Evolutionary conservation across 768 basidiomycete species (phyloP).

Genomic region (Gymnopilus junonius): DNA sequence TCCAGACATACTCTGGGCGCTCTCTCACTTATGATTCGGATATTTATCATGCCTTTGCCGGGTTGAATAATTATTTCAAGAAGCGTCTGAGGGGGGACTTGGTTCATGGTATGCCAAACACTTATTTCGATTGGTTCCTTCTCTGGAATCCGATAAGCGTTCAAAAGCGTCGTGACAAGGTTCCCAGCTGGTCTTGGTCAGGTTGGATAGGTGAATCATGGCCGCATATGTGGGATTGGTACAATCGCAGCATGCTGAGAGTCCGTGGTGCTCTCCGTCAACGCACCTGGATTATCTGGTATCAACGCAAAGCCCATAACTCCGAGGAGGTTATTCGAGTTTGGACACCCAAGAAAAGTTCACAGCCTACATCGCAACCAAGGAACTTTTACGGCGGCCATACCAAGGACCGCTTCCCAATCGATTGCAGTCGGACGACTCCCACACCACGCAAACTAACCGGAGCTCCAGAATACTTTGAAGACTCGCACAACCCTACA

Average conservation of each 20-base stretch:
- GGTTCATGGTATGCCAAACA: constrained; percentile 7
- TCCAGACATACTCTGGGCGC: not conserved
- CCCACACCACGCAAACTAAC: constrained; percentile 1
- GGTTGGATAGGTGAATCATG: not conserved
- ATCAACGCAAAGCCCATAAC: constrained; percentile 13
- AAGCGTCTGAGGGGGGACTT: not conserved
- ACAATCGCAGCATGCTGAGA: not conserved
- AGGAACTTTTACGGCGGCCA: constrained; percentile 3
- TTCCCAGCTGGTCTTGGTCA: constrained; percentile 1
- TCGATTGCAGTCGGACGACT: constrained; percentile 2
- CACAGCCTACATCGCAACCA: not conserved
- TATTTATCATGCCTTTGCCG: constrained; percentile 11
- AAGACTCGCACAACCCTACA: constrained; percentile 7
- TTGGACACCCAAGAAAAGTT: not conserved
- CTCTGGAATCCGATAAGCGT: not conserved
- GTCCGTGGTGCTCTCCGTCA: not conserved
- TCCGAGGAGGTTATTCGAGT: constrained; percentile 6
- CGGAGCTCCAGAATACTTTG: constrained; percentile 5
- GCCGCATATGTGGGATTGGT: constrained; percentile 4
- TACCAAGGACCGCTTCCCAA: not conserved
- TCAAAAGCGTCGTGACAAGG: not conserved
- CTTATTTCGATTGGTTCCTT: not conserved
- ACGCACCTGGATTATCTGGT: constrained; percentile 17
- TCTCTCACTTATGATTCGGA: constrained; percentile 2
- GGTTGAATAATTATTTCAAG: not conserved